Evolutionary conservation across 2,329 filamentous ascomycete genomes (phyloP), one percentile per base, ranked within the genome.

Genomic region (Claviceps citrina): DNA sequence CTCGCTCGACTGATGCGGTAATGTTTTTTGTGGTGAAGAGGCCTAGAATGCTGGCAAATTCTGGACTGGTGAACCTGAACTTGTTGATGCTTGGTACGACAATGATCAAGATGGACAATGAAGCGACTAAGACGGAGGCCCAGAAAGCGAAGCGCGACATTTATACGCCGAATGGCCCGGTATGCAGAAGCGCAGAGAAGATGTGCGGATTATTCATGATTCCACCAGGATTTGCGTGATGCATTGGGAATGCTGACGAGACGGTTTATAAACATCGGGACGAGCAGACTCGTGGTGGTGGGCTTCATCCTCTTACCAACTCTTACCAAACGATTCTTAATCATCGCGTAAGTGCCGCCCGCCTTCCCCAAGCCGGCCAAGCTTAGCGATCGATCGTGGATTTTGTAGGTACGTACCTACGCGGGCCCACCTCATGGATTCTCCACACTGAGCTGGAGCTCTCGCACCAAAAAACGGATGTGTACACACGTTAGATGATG

Each of bases 21-120:
- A 41, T 32, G 24, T 40, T 40, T 19, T 42, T 31, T 12, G 19
- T 4, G 39, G 39, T 42, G 13, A 35, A 9, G 10, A 33, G 7
- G 27, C 30, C 40, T 40, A 12, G 42, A 40, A 37, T 41, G 34
- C 33, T 45, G 42, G 9, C 47, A 15, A 41, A 10, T 15, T 12
- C 15, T 44, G 31, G 47, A 42, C 34, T 40, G 43, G 31, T 40
- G 46, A 28, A 44, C 38, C 37, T 33, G 35, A 36, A 25, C 24
- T 36, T 36, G 28, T 40, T 31, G 39, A 30, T 26, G 31, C 35
- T 51, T 42, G 40, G 44, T 22, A 48, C 43, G 34, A 54, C 43
- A 49, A 57, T 50, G 52, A 54, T 49, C 49, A 57, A 48, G 49
- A 60, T 62, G 52, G 61, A 62, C 51, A 61, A 45, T 50, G 54